Evolutionary conservation across 129 eudicot species (phyloP).

Genomic region (Daucus carota): DNA sequence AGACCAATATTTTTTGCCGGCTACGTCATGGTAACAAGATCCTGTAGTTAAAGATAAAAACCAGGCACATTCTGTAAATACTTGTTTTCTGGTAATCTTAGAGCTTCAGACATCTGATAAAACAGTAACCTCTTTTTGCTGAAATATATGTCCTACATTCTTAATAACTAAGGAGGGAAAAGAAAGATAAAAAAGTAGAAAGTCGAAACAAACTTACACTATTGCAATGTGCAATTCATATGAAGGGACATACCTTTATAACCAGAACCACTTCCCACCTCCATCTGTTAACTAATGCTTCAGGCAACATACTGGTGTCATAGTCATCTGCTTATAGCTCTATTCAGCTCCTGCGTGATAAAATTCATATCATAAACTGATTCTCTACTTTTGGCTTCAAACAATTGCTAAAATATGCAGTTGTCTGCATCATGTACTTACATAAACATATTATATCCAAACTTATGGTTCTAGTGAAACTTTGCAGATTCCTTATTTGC

Average conservation of each 20-base stretch:
- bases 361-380: not conserved
- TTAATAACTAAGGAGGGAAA: not conserved
- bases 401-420: too few species aligned
- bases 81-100: not conserved
- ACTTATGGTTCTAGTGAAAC: not conserved
- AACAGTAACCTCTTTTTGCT: not conserved
- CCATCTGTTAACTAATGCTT: not conserved
- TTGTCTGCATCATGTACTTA: too few species aligned
- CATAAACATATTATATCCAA: not conserved
- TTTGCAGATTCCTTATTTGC: not conserved
- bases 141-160: not conserved
- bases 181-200: not conserved
- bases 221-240: not conserved
- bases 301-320: not conserved
- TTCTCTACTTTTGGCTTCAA: not conserved
- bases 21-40: too few species aligned
- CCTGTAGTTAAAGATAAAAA: too few species aligned
- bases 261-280: not conserved
- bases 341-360: constrained; percentile 7
- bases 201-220: not conserved
- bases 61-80: too few species aligned
- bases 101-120: not conserved
- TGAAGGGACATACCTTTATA: constrained; percentile 12
- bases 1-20: too few species aligned
- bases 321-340: not conserved